phyloP scores from a whole-genome alignment of 495 filamentous ascomycete species.

The Penicillium roqueforti region DNA sequence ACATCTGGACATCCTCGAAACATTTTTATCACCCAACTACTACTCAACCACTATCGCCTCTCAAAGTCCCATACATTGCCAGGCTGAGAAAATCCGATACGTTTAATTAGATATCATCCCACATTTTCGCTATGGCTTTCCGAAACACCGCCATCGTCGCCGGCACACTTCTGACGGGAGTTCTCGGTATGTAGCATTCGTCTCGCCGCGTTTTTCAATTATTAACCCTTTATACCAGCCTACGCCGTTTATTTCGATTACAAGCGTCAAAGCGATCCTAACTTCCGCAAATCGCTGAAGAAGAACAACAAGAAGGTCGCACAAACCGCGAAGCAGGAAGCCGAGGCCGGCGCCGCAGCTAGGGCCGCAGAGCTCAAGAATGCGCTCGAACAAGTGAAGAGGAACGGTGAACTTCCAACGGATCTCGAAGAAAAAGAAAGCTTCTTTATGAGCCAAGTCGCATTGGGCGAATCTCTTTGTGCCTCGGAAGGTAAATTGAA shows the following conservation, averaged over 20 bases:
- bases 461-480: conserved; percentile 73
- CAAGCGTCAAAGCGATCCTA: conserved; percentile 77
- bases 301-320: conserved; percentile 74
- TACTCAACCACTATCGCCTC: conserved; percentile 12
- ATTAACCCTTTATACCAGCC: conserved; percentile 31
- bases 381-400: conserved; percentile 71
- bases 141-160: conserved; percentile 28
- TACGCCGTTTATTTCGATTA: conserved; percentile 96
- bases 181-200: conserved; percentile 57
- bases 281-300: conserved; percentile 81
- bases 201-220: conserved; percentile 6
- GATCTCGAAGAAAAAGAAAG: conserved; percentile 86
- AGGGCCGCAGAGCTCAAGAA: conserved; percentile 63
- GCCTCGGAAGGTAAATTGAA: conserved; percentile 54
- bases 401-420: conserved; percentile 77
- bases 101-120: conserved; percentile 24
- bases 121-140: conserved; percentile 3
- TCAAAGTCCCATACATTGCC: background rate
- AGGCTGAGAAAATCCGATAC: background rate
- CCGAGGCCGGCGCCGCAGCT: conserved; percentile 59
- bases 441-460: conserved; percentile 94
- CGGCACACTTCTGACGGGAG: conserved; percentile 68
- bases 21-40: conserved; percentile 29
- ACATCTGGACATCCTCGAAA: conserved; percentile 31
- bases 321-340: conserved; percentile 72